Percentiles rank a stretch among this genome's conserved stretches.
These are phyloP conservation scores for Penicillium simplicissimum DNA, from an alignment of 495 filamentous ascomycete species.

Conservation along the genomic window DNA sequence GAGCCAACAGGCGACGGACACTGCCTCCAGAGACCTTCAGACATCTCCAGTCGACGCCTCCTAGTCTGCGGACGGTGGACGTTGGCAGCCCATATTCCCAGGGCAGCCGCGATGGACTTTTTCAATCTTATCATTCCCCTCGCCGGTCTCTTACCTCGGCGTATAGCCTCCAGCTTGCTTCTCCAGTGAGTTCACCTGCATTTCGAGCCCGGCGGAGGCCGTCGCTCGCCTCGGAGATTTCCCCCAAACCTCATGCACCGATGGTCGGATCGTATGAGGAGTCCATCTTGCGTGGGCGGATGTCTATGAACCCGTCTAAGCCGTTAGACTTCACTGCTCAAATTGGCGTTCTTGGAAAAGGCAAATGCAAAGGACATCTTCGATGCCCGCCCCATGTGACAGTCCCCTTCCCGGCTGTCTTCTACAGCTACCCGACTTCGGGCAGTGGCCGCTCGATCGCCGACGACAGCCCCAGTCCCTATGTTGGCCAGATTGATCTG, in stretches of 20 bases:
- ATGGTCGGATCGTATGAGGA: constrained; percentile 99
- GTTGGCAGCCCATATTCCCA: constrained; percentile 25
- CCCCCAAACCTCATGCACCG: constrained; percentile 80
- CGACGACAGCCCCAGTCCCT: constrained; percentile 90
- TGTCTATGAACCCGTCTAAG: constrained; percentile 95
- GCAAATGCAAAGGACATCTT: constrained; percentile 83
- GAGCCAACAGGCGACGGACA: constrained; percentile 57
- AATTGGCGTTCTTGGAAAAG: constrained; percentile 89
- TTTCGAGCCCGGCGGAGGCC: constrained; percentile 64
- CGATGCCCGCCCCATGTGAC: constrained; percentile 90
- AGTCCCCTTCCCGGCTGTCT: constrained; percentile 92
- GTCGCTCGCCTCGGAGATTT: constrained; percentile 72
- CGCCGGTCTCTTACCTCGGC: constrained; percentile 69
- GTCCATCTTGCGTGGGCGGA: constrained; percentile 88
- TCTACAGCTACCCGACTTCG: constrained; percentile 82
- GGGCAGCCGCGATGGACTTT: constrained; percentile 49
- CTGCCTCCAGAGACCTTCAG: constrained; percentile 59
- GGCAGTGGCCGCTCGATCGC: constrained; percentile 58
- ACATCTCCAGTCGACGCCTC: constrained; percentile 41
- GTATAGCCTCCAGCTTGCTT: constrained; percentile 57
- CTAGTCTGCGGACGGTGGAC: constrained; percentile 18
- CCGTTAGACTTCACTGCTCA: constrained; percentile 93
- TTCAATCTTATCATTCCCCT: constrained; percentile 70
- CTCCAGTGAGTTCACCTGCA: constrained; percentile 61
- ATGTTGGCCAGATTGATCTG: constrained; percentile 91